Conservation (phyloP, 768 basidiomycete genomes). For the Leccinellum luteum region DNA sequence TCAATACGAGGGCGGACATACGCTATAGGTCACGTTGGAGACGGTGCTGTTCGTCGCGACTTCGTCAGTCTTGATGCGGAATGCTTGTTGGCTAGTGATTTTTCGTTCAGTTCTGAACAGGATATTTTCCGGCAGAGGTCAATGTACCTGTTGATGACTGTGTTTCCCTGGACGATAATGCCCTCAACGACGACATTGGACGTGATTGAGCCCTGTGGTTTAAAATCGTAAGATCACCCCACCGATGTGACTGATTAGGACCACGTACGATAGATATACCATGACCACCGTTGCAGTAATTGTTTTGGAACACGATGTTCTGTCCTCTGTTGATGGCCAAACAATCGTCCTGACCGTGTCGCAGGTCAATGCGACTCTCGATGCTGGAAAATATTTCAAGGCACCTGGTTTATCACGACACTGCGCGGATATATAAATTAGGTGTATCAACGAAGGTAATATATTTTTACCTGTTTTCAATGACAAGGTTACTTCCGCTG, state of each 20-base stretch:
- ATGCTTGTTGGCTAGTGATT: slow-evolving; percentile 44
- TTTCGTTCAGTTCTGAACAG: neutral
- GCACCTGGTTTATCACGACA: slow-evolving; percentile 21
- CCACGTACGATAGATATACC: slow-evolving; percentile 52
- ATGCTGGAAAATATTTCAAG: neutral
- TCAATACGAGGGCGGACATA: slow-evolving; percentile 12
- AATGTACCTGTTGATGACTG: slow-evolving; percentile 36
- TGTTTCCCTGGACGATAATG: slow-evolving; percentile 51
- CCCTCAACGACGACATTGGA: slow-evolving; percentile 47
- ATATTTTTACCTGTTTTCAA: slow-evolving; percentile 19
- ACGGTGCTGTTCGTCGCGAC: slow-evolving; percentile 46
- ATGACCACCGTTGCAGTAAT: slow-evolving; percentile 58
- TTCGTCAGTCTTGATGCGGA: slow-evolving; percentile 57
- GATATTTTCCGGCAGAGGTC: too few species aligned
- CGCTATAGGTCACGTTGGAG: slow-evolving; percentile 48
- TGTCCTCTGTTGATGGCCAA: slow-evolving; percentile 48
- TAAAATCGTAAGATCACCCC: neutral
- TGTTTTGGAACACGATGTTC: slow-evolving; percentile 48
- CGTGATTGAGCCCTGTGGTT: slow-evolving; percentile 48
- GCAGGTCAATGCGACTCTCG: neutral
- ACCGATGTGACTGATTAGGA: neutral
- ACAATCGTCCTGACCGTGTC: slow-evolving; percentile 50
- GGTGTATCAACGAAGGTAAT: too few species aligned
- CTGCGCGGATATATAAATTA: slow-evolving; percentile 4
- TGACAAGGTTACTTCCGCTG: slow-evolving; percentile 35